These are phyloP conservation scores for Lablab purpureus DNA, from an alignment of 306 rosid species.

Conservation along the genomic window DNA sequence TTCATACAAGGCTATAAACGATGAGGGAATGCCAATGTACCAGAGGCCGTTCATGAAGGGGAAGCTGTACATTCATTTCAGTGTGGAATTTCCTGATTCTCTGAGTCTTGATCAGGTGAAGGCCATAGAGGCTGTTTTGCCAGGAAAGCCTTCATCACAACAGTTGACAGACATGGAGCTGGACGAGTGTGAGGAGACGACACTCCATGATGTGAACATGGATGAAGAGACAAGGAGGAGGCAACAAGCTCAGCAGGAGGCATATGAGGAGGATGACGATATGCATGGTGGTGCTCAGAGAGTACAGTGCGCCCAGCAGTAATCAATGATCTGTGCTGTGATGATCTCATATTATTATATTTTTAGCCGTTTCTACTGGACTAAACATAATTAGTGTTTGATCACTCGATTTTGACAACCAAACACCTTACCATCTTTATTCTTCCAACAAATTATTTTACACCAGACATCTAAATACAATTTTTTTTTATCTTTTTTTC, in stretches of 20 bases:
- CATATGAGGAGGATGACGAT: slow-evolving; percentile 81
- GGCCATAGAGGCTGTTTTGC: slow-evolving; percentile 65
- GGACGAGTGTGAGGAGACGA: slow-evolving; percentile 93
- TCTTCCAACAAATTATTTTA: neutral
- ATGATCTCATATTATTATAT: neutral
- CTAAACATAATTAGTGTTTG: slow-evolving; percentile 31
- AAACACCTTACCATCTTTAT: slow-evolving; percentile 33
- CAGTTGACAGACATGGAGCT: slow-evolving; percentile 81
- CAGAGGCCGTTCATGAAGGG: slow-evolving; percentile 93
- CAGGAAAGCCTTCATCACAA: slow-evolving; percentile 57
- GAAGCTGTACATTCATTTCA: slow-evolving; percentile 81
- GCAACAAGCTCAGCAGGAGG: slow-evolving; percentile 74
- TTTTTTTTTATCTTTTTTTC: neutral
- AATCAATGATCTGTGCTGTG: slow-evolving; percentile 7
- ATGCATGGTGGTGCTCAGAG: slow-evolving; percentile 90
- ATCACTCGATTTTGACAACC: slow-evolving; percentile 17
- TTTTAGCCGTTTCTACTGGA: slow-evolving; percentile 8
- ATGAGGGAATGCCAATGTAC: slow-evolving; percentile 93
- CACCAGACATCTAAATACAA: neutral
- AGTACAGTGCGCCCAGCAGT: slow-evolving; percentile 95
- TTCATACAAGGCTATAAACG: slow-evolving; percentile 74
- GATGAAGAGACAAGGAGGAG: slow-evolving; percentile 84
- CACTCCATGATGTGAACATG: slow-evolving; percentile 81
- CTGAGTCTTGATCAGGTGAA: slow-evolving; percentile 63
- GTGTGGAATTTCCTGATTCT: slow-evolving; percentile 82